These are phyloP conservation scores for Nemania sp. DNA, from an alignment of 2,329 filamentous ascomycete species.

Conservation along the genomic window DNA sequence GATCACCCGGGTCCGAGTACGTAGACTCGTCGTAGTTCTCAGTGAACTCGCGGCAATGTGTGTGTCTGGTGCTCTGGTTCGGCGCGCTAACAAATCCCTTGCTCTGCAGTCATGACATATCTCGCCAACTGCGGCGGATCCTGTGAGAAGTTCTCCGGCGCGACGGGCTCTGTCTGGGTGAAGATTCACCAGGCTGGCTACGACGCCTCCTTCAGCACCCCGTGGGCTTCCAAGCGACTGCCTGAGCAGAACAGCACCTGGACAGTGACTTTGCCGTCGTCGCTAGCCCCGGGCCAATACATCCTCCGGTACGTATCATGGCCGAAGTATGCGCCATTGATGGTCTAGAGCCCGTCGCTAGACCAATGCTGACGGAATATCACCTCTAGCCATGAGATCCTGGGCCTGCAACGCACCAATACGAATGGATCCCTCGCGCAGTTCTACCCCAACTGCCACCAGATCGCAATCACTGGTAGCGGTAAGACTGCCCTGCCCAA, in stretches of 20 bases:
- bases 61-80: no score
- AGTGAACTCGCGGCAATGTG: no score
- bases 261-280: neutral
- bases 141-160: neutral
- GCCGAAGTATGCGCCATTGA: neutral
- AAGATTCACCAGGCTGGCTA: neutral
- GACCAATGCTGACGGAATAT: neutral
- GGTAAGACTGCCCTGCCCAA: neutral
- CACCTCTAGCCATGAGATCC: neutral
- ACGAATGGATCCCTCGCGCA: neutral
- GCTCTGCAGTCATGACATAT: neutral
- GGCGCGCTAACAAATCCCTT: neutral
- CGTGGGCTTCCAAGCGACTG: neutral
- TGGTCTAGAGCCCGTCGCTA: neutral
- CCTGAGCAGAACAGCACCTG: neutral
- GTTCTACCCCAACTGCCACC: neutral
- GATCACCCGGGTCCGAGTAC: neutral
- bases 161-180: neutral
- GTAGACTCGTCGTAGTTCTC: neutral
- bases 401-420: neutral
- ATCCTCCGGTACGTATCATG: neutral
- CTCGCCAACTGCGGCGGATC: neutral
- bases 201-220: neutral
- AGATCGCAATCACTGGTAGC: neutral
- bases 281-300: neutral